phyloP scores from a whole-genome alignment of 345 rosid species.

The Gossypium longicalyx region DNA sequence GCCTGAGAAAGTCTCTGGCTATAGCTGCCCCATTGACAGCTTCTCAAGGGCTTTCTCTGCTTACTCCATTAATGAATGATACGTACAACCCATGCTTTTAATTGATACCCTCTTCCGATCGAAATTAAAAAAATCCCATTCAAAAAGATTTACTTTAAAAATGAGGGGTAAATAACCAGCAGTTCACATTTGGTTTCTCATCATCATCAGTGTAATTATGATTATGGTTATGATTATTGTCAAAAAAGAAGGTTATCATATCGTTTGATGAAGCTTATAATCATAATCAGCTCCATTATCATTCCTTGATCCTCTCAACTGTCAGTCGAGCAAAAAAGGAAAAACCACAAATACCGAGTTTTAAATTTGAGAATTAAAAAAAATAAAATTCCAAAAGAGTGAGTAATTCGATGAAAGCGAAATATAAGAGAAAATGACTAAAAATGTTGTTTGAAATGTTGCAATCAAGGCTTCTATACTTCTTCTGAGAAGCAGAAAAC shows the following conservation, averaged over 20 bases:
- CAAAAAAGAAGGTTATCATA: constrained; percentile 32
- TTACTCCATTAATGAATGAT: constrained; percentile 29
- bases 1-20: constrained; percentile 25
- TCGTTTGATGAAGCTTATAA: constrained; percentile 20
- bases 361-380: not conserved
- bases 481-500: constrained; percentile 44
- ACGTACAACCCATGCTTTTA: constrained; percentile 20
- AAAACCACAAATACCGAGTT: constrained; percentile 10
- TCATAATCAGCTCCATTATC: constrained; percentile 19
- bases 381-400: constrained; percentile 3
- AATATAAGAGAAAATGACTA: constrained; percentile 33
- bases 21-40: constrained; percentile 18
- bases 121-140: constrained; percentile 13
- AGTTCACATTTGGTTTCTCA: constrained; percentile 15
- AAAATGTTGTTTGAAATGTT: constrained; percentile 44
- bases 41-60: constrained; percentile 45
- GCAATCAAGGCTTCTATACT: constrained; percentile 53
- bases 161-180: not conserved
- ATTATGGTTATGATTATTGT: constrained; percentile 28
- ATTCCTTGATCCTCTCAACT: constrained; percentile 32
- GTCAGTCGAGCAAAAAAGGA: constrained; percentile 27
- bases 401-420: constrained; percentile 56
- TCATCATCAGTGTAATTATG: constrained; percentile 24
- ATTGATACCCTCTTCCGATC: not conserved
- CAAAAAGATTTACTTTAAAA: constrained; percentile 7